Evolutionary conservation across 768 basidiomycete genomes (phyloP).

Genomic region (Exsudoporus frostii): DNA sequence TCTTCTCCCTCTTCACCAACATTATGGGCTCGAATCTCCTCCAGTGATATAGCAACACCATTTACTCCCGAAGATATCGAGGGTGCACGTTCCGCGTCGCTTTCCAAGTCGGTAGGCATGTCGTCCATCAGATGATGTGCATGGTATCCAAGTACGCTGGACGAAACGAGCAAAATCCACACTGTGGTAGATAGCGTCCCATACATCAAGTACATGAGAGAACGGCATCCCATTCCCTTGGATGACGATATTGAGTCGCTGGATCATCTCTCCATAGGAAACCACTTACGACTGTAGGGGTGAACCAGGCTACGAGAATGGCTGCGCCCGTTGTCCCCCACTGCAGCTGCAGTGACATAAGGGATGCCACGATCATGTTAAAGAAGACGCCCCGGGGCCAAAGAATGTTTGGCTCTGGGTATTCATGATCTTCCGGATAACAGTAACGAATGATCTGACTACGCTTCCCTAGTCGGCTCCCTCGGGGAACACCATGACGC

Average conservation of each 20-base stretch:
- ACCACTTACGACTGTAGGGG: conserved; percentile 28
- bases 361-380: conserved; percentile 29
- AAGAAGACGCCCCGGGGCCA: conserved; percentile 23
- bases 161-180: conserved; percentile 31
- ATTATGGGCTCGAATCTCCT: background rate
- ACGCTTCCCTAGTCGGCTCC: conserved; percentile 17
- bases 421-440: background rate
- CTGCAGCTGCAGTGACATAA: conserved; percentile 28
- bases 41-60: background rate
- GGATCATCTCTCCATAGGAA: background rate
- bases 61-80: background rate
- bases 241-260: background rate
- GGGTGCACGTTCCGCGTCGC: background rate
- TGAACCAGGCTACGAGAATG: conserved; percentile 25
- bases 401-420: background rate
- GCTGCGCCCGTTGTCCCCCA: conserved; percentile 32
- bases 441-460: conserved; percentile 23
- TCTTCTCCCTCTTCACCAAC: background rate
- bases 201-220: conserved; percentile 30
- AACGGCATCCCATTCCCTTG: conserved; percentile 35
- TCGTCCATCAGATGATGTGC: conserved; percentile 3
- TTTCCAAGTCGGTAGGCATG: background rate
- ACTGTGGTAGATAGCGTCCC: conserved; percentile 26
- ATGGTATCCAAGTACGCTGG: conserved; percentile 26
- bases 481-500: conserved; percentile 2